A percentile compares a stretch with the other conserved stretches of the same genome.
Evolutionary conservation across 1,284 basidiomycete genomes (phyloP).

Genomic region (Marasmius tenuissimus): DNA sequence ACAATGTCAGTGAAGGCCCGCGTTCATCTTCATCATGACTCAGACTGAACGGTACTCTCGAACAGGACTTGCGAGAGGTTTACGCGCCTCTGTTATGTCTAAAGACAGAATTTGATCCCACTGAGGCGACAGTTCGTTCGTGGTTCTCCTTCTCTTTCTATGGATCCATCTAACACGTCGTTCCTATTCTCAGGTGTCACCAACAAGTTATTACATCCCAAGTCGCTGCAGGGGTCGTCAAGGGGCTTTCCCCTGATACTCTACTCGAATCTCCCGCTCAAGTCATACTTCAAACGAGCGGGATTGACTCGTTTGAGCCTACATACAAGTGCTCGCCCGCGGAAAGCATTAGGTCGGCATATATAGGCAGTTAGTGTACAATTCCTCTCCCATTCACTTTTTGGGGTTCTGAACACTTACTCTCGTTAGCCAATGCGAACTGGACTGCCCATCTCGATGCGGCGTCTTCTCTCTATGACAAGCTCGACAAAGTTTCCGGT

Average conservation of each 20-base stretch:
- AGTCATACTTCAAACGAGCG: slow-evolving; percentile 36
- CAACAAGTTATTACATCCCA: slow-evolving; percentile 51
- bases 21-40: neutral
- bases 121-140: slow-evolving; percentile 32
- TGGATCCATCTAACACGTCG: neutral
- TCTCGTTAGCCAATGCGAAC: slow-evolving; percentile 26
- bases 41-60: neutral
- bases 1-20: slow-evolving; percentile 28
- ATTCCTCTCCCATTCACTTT: neutral
- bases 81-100: slow-evolving; percentile 40
- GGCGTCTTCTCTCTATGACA: slow-evolving; percentile 34
- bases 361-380: slow-evolving; percentile 21
- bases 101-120: slow-evolving; percentile 27
- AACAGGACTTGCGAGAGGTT: slow-evolving; percentile 40
- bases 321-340: slow-evolving; percentile 38
- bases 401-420: neutral
- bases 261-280: slow-evolving; percentile 17
- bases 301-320: slow-evolving; percentile 45
- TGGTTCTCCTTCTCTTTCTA: neutral
- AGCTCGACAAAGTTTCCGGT: slow-evolving; percentile 41
- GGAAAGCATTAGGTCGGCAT: slow-evolving; percentile 27
- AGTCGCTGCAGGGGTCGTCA: slow-evolving; percentile 45
- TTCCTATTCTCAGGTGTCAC: slow-evolving; percentile 46
- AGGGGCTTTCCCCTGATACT: slow-evolving; percentile 41
- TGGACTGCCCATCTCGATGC: slow-evolving; percentile 41